A percentile compares a stretch with the other conserved stretches of the same genome.
These are phyloP conservation scores for Schwanniomyces etchellsii DNA, from an alignment of 1,139 yeast genomes.

Conservation along the genomic window DNA sequence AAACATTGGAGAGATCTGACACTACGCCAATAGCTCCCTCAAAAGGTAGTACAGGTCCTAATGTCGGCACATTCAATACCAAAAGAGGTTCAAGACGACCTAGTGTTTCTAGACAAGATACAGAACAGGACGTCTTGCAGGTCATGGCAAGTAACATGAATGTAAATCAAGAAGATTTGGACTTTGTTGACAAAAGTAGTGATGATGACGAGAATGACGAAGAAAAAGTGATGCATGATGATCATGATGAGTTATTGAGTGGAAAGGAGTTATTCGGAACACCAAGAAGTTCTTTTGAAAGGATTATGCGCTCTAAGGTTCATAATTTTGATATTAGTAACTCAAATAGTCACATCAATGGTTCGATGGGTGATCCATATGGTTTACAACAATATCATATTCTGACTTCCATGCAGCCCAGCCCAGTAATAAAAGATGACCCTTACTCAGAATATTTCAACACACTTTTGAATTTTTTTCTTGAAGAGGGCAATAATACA, in stretches of 20 bases:
- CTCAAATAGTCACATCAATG: not conserved
- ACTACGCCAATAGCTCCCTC: conserved; percentile 25
- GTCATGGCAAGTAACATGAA: conserved; percentile 30
- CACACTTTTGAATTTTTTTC: conserved; percentile 30
- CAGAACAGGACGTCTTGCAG: conserved; percentile 37
- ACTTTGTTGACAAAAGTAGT: conserved; percentile 25
- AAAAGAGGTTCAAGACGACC: conserved; percentile 13
- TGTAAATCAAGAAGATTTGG: conserved; percentile 35
- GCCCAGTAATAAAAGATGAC: conserved; percentile 15
- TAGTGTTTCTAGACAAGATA: conserved; percentile 34
- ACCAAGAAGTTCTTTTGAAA: conserved; percentile 36
- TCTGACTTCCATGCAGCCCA: conserved; percentile 9
- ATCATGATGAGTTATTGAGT: conserved; percentile 33
- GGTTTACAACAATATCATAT: conserved; percentile 18
- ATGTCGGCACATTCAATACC: conserved; percentile 23
- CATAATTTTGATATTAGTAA: not conserved
- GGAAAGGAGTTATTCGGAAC: conserved; percentile 42
- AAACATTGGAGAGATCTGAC: conserved; percentile 21
- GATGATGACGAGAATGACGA: not conserved
- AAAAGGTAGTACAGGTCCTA: conserved; percentile 15
- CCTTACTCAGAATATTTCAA: conserved; percentile 33
- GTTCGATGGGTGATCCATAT: conserved; percentile 15
- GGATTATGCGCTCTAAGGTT: conserved; percentile 14
- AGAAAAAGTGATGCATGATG: conserved; percentile 19
- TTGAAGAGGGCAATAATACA: conserved; percentile 23